These are phyloP conservation scores for Sphaerostilbella broomeana DNA, from an alignment of 2,329 filamentous ascomycete species.

Conservation along the genomic window DNA sequence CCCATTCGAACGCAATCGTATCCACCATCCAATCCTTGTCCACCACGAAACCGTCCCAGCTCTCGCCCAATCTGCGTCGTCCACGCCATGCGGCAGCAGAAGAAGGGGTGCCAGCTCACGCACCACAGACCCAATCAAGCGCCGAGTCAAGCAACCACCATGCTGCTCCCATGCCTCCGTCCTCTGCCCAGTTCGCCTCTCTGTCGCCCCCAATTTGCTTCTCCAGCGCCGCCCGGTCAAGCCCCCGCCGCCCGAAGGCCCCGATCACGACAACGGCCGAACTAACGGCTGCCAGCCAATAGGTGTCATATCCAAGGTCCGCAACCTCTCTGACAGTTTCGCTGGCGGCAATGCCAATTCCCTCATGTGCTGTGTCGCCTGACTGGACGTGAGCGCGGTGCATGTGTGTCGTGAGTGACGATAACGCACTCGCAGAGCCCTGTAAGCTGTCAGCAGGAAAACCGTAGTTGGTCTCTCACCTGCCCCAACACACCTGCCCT, in stretches of 20 bases:
- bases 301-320: neutral
- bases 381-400: slow-evolving; percentile 5
- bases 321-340: neutral
- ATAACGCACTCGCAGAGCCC: too few relatives aligned
- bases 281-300: slow-evolving; percentile 7
- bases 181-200: neutral
- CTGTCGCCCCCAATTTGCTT: neutral
- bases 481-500: neutral
- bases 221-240: neutral
- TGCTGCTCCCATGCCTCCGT: slow-evolving; percentile 3
- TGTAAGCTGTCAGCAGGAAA: too few relatives aligned
- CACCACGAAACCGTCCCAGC: slow-evolving; percentile 16
- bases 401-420: slow-evolving; percentile 10
- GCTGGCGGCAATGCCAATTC: slow-evolving; percentile 1
- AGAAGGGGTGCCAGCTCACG: slow-evolving; percentile 21
- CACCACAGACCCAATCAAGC: slow-evolving; percentile 24
- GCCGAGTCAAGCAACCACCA: slow-evolving; percentile 14
- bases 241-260: neutral
- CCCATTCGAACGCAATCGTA: slow-evolving; percentile 12
- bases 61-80: slow-evolving; percentile 21
- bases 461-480: neutral
- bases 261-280: slow-evolving; percentile 9
- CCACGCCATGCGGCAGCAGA: slow-evolving; percentile 23
- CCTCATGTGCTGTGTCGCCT: slow-evolving; percentile 11
- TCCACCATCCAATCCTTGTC: slow-evolving; percentile 19